phyloP scores from a whole-genome alignment of 352 stramenopile genomes.

The Pythium graminicola region DNA sequence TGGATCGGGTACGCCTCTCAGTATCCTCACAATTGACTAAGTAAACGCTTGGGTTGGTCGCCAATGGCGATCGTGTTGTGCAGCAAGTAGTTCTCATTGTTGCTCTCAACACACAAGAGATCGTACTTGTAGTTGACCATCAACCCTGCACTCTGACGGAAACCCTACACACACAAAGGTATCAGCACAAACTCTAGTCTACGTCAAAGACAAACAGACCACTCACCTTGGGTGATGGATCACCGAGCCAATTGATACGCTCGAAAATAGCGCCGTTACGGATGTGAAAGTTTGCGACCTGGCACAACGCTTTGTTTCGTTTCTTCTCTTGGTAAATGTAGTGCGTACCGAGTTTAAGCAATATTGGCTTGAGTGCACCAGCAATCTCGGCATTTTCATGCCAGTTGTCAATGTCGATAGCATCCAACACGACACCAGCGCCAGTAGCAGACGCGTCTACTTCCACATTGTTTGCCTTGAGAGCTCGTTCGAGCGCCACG shows the following conservation, averaged over 20 bases:
- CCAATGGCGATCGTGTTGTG: slow-evolving; percentile 73
- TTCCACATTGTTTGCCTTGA: slow-evolving; percentile 10
- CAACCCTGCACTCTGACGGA: slow-evolving; percentile 67
- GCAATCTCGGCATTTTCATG: slow-evolving; percentile 32
- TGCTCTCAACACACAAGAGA: slow-evolving; percentile 55
- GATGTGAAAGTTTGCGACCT: slow-evolving; percentile 81
- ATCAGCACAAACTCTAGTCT: not conserved
- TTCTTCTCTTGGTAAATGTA: slow-evolving; percentile 84
- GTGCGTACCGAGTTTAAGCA: slow-evolving; percentile 51
- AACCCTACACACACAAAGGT: slow-evolving; percentile 29
- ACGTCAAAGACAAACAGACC: too few species aligned
- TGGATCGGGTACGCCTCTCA: too few species aligned
- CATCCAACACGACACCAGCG: slow-evolving; percentile 29
- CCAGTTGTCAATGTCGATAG: slow-evolving; percentile 48
- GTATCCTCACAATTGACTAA: slow-evolving; percentile 20
- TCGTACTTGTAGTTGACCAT: slow-evolving; percentile 90
- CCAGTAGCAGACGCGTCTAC: not conserved
- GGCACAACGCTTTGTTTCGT: slow-evolving; percentile 71
- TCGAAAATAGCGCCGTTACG: slow-evolving; percentile 83
- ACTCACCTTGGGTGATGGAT: slow-evolving; percentile 69
- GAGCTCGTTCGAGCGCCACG: slow-evolving; percentile 23
- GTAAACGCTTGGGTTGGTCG: slow-evolving; percentile 50
- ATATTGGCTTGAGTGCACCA: slow-evolving; percentile 45
- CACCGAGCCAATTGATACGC: slow-evolving; percentile 77
- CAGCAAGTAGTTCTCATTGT: slow-evolving; percentile 81